Evolutionary conservation across 208 protist genomes (phyloP).

Genomic region (Porcisia deanei): DNA sequence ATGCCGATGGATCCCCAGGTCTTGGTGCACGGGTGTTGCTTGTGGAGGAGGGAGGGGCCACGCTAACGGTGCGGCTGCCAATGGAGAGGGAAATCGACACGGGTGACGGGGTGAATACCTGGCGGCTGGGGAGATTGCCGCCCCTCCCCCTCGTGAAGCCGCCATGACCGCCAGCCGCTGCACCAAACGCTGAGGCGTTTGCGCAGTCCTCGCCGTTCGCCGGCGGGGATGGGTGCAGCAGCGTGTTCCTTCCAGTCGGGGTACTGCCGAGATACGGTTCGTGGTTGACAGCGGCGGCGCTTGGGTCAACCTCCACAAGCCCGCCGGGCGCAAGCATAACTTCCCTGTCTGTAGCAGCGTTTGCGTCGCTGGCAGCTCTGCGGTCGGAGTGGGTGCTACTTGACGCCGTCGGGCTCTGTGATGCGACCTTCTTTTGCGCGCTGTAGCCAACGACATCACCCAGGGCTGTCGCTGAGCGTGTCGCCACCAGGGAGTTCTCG

Average conservation of each 20-base stretch:
- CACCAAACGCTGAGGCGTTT: background rate
- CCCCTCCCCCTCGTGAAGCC: background rate
- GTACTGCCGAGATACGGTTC: background rate
- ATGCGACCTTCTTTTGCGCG: background rate
- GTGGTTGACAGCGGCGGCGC: background rate
- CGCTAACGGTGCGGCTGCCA: background rate
- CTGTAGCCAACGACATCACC: background rate
- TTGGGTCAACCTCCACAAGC: background rate
- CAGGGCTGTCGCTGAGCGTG: background rate
- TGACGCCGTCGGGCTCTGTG: background rate
- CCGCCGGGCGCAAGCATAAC: background rate
- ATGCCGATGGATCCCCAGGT: background rate
- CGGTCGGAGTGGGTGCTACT: background rate
- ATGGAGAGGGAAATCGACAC: background rate
- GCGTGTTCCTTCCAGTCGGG: background rate
- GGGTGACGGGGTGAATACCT: background rate
- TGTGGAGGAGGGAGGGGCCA: background rate
- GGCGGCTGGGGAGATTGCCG: background rate
- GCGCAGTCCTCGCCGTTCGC: background rate
- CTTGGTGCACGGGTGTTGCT: background rate
- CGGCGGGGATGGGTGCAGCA: background rate
- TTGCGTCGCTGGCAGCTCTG: background rate
- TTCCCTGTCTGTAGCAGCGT: background rate
- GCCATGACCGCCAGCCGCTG: background rate
- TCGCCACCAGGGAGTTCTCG: background rate